Conservation (phyloP, 1,284 basidiomycete genomes). For the Irpex sp. region DNA sequence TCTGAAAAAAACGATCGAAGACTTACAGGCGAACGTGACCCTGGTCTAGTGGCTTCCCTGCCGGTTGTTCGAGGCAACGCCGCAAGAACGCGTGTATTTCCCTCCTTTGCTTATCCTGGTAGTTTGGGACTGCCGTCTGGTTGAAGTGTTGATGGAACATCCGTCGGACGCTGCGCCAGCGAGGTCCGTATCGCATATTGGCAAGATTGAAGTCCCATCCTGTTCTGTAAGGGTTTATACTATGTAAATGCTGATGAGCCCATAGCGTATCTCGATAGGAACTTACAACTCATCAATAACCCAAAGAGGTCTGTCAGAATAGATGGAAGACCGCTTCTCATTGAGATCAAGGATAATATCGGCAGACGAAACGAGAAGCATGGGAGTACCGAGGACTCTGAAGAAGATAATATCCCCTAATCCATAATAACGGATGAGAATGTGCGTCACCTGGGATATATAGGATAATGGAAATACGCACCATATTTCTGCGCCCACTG, state of each 20-base stretch:
- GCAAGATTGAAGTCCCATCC: slow-evolving; percentile 30
- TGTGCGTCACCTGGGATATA: not conserved
- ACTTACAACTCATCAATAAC: not conserved
- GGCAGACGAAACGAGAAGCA: not conserved
- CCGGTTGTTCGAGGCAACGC: slow-evolving; percentile 15
- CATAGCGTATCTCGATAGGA: not conserved
- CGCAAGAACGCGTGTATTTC: slow-evolving; percentile 17
- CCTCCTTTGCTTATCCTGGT: slow-evolving; percentile 15
- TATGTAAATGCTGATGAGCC: not conserved
- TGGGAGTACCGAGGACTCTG: not conserved
- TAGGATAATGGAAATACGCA: not conserved
- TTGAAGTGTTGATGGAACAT: slow-evolving; percentile 20
- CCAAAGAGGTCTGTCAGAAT: slow-evolving; percentile 6
- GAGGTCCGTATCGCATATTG: slow-evolving; percentile 29
- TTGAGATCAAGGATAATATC: slow-evolving; percentile 1
- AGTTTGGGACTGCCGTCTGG: slow-evolving; percentile 7
- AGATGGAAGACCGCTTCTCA: slow-evolving; percentile 12
- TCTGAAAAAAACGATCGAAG: not conserved
- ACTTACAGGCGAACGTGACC: slow-evolving; percentile 4
- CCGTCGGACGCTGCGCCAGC: slow-evolving; percentile 25
- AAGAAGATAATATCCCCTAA: slow-evolving; percentile 1
- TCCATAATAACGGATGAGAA: not conserved
- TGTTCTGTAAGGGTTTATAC: slow-evolving; percentile 1
- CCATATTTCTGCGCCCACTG: slow-evolving; percentile 10
- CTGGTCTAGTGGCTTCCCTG: not conserved